phyloP scores from a whole-genome alignment of 441 rosid genomes.

The Aleurites moluccanus region DNA sequence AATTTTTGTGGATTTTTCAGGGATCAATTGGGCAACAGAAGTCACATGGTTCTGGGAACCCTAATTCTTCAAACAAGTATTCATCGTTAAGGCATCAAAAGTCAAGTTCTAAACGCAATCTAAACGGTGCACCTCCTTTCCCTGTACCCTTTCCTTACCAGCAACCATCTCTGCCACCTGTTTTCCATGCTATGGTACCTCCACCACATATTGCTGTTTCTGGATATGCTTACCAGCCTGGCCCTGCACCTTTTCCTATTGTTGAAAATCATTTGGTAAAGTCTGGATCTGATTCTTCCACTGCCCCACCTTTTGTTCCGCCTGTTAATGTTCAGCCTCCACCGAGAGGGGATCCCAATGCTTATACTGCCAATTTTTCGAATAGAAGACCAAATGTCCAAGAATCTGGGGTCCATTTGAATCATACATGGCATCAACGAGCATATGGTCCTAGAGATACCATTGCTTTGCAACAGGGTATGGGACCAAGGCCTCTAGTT shows the following conservation, averaged over 20 bases:
- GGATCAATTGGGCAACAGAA: slow-evolving; percentile 53
- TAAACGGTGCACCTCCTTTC: slow-evolving; percentile 55
- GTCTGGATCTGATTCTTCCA: slow-evolving; percentile 56
- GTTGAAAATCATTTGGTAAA: slow-evolving; percentile 58
- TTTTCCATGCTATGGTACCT: slow-evolving; percentile 64
- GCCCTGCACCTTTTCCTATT: slow-evolving; percentile 60
- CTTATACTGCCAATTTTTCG: slow-evolving; percentile 39
- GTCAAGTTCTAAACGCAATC: slow-evolving; percentile 60
- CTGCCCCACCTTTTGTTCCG: slow-evolving; percentile 55
- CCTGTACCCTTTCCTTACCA: slow-evolving; percentile 52
- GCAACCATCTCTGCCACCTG: slow-evolving; percentile 49
- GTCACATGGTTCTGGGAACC: slow-evolving; percentile 54
- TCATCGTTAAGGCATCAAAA: slow-evolving; percentile 57
- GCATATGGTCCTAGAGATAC: slow-evolving; percentile 57
- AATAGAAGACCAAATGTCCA: slow-evolving; percentile 51
- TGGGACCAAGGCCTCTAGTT: slow-evolving; percentile 64
- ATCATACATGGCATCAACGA: slow-evolving; percentile 65
- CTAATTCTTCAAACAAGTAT: slow-evolving; percentile 51
- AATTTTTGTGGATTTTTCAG: slow-evolving; percentile 37
- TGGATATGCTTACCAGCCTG: slow-evolving; percentile 59
- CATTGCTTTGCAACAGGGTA: slow-evolving; percentile 53
- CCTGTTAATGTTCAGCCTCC: slow-evolving; percentile 55
- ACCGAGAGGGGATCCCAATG: slow-evolving; percentile 62
- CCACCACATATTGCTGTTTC: slow-evolving; percentile 63
- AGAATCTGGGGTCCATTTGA: slow-evolving; percentile 48